Evolutionary conservation across 2,329 filamentous ascomycete species (phyloP).

Genomic region (Emericellopsis cladophorae): DNA sequence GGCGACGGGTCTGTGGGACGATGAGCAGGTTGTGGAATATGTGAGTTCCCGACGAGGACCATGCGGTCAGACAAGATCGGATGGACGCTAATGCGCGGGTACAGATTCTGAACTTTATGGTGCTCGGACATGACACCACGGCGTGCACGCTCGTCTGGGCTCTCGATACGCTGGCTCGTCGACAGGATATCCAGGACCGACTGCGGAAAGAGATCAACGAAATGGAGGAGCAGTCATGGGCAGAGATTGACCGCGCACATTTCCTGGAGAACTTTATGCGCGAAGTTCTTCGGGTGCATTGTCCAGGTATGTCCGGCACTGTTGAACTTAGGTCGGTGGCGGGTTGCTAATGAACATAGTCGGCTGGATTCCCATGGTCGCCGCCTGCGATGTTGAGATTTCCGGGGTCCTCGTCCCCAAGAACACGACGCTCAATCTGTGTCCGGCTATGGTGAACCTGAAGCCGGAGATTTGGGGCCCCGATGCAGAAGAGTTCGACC

Average conservation of each 20-base stretch:
- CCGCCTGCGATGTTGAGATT: constrained; percentile 18
- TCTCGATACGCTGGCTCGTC: constrained; percentile 22
- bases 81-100: neutral
- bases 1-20: constrained; percentile 9
- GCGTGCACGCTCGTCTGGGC: constrained; percentile 28
- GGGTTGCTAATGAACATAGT: constrained; percentile 8
- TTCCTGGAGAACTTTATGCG: constrained; percentile 27
- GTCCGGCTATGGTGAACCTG: constrained; percentile 20
- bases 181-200: constrained; percentile 21
- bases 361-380: constrained; percentile 19
- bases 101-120: constrained; percentile 27
- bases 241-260: constrained; percentile 17
- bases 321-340: neutral
- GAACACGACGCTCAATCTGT: constrained; percentile 22
- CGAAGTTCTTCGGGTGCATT: constrained; percentile 28
- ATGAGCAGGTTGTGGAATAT: constrained; percentile 16
- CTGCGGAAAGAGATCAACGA: constrained; percentile 23
- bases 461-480: constrained; percentile 23
- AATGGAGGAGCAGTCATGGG: constrained; percentile 5
- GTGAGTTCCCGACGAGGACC: constrained; percentile 4
- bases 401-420: constrained; percentile 22
- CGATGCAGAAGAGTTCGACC: constrained; percentile 18
- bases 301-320: constrained; percentile 14
- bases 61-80: neutral
- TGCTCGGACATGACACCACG: constrained; percentile 31